Base-by-base conservation (phyloP, 768 basidiomycete species). In the Suillus plorans region DNA sequence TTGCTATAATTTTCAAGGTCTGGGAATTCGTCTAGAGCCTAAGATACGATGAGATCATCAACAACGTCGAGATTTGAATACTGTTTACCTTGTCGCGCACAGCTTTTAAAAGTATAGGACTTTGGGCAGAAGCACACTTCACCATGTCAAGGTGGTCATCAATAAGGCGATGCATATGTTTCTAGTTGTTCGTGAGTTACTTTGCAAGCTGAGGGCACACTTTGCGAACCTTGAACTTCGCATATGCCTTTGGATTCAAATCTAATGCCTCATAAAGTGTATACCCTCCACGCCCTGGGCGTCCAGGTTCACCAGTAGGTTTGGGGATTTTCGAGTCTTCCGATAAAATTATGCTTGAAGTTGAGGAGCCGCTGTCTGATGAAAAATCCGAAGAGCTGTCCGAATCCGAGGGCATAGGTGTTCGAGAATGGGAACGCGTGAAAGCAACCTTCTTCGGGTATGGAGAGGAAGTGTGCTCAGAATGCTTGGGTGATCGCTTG, bases 221-320 rank as follows among this genome's bases (percentile, higher is more conserved):
- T 36, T 47, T 7, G 53, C 45, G 36, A 61, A 76, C 74, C 70
- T 73, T 70, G 25, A 76, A 53, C 37, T 65, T 68, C 0, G 34
- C 0, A n/a, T 61, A 76, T 3, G 42, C 12, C 44, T 66, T 68
- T 4, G 53, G 57, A 20, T 69, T 63, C 74, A 71, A 75, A 8
- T 56, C 47, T 4, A 75, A 49, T 0, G 65, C 68, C 0, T 61
- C 65, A 53, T 69, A 47, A 12, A 76, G 66, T 12, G 56, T 74
- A 41, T 76, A 76, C 1, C 75, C 71, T 8, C 72, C 73, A 1
- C 50, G 47, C 6, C 71, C 68, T 22, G 72, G 71, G 12, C 61
- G 53, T 14, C 72, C 72, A 16, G 65, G 69, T 52, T 76, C 69
- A 0, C 72, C 71, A 3, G 18, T 16, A 5, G 73, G 74, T 42